Conservation (phyloP, 2,329 filamentous ascomycete genomes). For the Calonectria henricotiae region DNA sequence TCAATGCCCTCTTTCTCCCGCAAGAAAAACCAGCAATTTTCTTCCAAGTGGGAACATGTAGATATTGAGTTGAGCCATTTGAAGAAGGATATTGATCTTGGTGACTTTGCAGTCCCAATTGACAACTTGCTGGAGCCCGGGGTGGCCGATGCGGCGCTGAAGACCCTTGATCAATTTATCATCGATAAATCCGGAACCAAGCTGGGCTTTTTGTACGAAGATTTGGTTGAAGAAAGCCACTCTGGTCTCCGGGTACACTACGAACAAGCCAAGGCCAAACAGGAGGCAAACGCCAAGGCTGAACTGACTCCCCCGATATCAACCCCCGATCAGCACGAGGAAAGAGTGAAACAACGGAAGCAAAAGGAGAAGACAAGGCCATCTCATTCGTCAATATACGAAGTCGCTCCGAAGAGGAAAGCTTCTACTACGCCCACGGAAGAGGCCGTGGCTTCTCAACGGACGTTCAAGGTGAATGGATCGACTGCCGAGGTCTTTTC, state of each 20-base stretch:
- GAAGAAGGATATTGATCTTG: constrained; percentile 60
- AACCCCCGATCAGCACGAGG: constrained; percentile 44
- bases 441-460: neutral
- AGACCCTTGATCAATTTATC: constrained; percentile 59
- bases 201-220: constrained; percentile 63
- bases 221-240: constrained; percentile 61
- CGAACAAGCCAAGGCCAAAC: constrained; percentile 48
- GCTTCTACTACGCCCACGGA: neutral
- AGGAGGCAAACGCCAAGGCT: constrained; percentile 41
- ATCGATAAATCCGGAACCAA: constrained; percentile 58
- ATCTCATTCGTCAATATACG: constrained; percentile 56
- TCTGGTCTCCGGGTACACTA: constrained; percentile 54
- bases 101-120: constrained; percentile 61
- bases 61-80: constrained; percentile 60
- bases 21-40: constrained; percentile 61
- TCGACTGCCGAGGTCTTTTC: constrained; percentile 60
- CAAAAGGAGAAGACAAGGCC: constrained; percentile 65
- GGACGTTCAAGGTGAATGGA: constrained; percentile 58
- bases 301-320: constrained; percentile 33
- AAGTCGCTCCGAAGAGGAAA: constrained; percentile 45
- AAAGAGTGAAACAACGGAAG: constrained; percentile 56
- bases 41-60: constrained; percentile 55
- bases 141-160: constrained; percentile 58
- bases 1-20: constrained; percentile 59
- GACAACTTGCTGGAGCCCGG: constrained; percentile 62